Evolutionary conservation across 2,329 filamentous ascomycete genomes (phyloP), one percentile per base, ranked within the genome.

Genomic region (Colletotrichum costaricense): DNA sequence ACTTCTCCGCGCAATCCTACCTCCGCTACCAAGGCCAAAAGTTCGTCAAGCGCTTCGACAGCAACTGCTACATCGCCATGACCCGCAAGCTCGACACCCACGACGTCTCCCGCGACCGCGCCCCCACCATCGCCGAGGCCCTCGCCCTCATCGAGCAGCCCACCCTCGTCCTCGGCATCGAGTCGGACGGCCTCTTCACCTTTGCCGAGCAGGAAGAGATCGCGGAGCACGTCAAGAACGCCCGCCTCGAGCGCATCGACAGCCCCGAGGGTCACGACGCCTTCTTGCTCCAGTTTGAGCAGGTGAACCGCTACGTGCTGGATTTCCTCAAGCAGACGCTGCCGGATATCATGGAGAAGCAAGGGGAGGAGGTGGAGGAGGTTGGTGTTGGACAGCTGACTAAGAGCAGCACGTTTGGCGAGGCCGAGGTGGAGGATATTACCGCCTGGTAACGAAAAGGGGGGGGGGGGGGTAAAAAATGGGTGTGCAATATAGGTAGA

Each of bases 51-150:
- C 93, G 97, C 11, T 99, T 98, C 82, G 97, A 99, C 83, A 94
- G 95, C 79, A 99, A 99, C 82, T 99, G 97, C 85, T 99, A 99
- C 85, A 98, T 99, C 77, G 95, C 97, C 77, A 98, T 99, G 83
- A 98, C 97, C 5, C 93, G 97, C 79, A 99, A 99, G 84, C 90
- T 99, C 19, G 97, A 99, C 81, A 98, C 97, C 0, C 97, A 99
- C 82, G 97, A 99, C 81, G 91, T 99, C 30, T 97, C 95, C 16
- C 91, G 95, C 55, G 90, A 92, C 80, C 93, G 96, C 5, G 85
- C 91, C n/a, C 78, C 84, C 54, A 86, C 89, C 30, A 91, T 97
- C 38, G 88, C 90, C 30, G 91, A 94, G 72, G 96, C 96, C 0
- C 87, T 99, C 4, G 90, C 90, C 0, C 84, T 94, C 80, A 97